These are phyloP conservation scores for Trichoderma parareesei DNA, from an alignment of 495 filamentous ascomycete genomes.

Conservation along the genomic window DNA sequence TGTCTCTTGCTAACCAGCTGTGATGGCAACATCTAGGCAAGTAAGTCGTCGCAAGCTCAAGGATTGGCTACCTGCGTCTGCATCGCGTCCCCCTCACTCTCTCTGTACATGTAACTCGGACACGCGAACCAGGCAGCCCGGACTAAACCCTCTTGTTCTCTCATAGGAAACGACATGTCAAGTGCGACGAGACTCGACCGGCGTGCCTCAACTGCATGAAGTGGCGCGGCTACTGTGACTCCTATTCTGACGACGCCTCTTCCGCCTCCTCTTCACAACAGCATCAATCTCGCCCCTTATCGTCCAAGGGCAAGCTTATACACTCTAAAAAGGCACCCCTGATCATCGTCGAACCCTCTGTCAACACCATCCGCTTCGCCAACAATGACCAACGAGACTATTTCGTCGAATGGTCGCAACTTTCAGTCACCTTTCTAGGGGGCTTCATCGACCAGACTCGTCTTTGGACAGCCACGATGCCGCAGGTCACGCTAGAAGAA, in stretches of 20 bases:
- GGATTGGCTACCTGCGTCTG: not conserved
- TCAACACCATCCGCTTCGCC: conserved; percentile 15
- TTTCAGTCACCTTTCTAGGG: conserved; percentile 10
- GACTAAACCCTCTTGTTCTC: conserved; percentile 1
- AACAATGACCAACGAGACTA: conserved; percentile 15
- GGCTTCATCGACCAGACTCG: conserved; percentile 6
- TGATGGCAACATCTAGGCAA: not conserved
- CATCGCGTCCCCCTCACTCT: not conserved
- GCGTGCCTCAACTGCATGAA: conserved; percentile 42
- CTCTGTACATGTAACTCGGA: not conserved
- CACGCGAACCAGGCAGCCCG: not conserved
- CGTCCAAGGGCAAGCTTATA: not conserved
- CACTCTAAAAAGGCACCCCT: conserved; percentile 2
- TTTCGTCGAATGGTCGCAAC: conserved; percentile 12
- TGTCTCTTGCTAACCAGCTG: not conserved
- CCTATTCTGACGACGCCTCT: conserved; percentile 27
- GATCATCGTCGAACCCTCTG: conserved; percentile 6
- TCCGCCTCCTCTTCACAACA: not conserved
- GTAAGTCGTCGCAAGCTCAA: not conserved
- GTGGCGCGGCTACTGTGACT: conserved; percentile 45
- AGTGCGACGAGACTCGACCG: conserved; percentile 46
- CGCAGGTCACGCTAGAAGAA: conserved; percentile 9
- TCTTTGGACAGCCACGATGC: conserved; percentile 11
- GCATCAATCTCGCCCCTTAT: not conserved
- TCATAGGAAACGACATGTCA: conserved; percentile 34